Base-by-base conservation (phyloP, 2,329 filamentous ascomycete species). In the Verticillium albo-atrum region DNA sequence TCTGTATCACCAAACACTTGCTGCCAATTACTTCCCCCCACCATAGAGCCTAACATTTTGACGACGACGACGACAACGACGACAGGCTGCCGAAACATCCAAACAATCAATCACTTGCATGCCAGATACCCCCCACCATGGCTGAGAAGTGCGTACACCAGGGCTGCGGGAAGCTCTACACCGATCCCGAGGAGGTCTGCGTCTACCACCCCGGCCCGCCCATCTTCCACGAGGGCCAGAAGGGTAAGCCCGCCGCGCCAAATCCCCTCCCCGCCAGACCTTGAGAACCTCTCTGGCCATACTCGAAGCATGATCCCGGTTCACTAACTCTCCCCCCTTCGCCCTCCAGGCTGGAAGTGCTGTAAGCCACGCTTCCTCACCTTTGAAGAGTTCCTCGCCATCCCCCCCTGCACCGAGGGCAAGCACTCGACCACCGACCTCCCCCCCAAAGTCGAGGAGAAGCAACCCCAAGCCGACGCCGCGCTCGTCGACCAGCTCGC, bases 201-300 rank as follows among this genome's bases (percentile, higher is more conserved):
- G 79, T 86, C 67, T 98, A 97, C 79, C 95, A 99, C 77, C 92
- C 94, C 51, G 93, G 93, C 59, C 91, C 93, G 64, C 95, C 95
- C 53, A 83, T 95, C 72, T 99, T 99, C 75, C 95, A 98, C 74
- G 95, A 99, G 79, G 95, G 95, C 62, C 94, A 97, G 78, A 98
- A 99, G 87, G 95, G 94, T 97, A 80, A 72, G 77, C 71, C 66
- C 63, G 20, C 30, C 30, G 30, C 6, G 30, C n/a, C 30, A 32
- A 9, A 9, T 9, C 30, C 30, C 61, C 59, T 58, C 30, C 30
- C 30, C 9, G 30, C 42, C 42, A 25, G 10, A 20, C n/a, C 20
- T 59, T 30, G 53, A 50, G 34, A 55, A 60, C 60, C 59, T 64
- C 57, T 59, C 20, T 56, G 37, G 57, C 59, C 53, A 32, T 59